Percentiles rank a stretch among this genome's conserved stretches.
These are phyloP conservation scores for Ziziphus jujuba DNA, from an alignment of 306 rosid genomes.

Conservation along the genomic window DNA sequence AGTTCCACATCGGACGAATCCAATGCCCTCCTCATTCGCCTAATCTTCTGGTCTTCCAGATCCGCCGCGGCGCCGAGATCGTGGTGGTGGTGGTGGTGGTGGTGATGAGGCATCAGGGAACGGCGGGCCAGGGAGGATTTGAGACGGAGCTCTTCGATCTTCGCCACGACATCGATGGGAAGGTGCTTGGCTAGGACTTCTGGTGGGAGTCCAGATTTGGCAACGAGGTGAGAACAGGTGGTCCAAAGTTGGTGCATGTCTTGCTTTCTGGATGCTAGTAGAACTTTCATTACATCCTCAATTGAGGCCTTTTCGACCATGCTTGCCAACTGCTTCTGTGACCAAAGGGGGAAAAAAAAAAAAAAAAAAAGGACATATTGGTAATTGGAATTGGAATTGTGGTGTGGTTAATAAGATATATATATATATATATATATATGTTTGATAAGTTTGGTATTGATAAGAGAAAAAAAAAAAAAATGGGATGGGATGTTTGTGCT, in stretches of 20 bases:
- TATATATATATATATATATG: background rate
- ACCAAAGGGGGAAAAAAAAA: too few species aligned
- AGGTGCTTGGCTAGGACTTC: slow-evolving; percentile 91
- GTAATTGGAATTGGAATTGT: slow-evolving; percentile 5
- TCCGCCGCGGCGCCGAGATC: slow-evolving; percentile 64
- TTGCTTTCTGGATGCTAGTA: slow-evolving; percentile 87
- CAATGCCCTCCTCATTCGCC: slow-evolving; percentile 81
- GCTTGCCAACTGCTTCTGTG: slow-evolving; percentile 91
- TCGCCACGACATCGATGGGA: slow-evolving; percentile 78
- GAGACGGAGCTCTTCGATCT: slow-evolving; percentile 92
- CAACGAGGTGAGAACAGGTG: slow-evolving; percentile 89
- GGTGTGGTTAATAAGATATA: background rate
- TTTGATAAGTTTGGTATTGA: background rate
- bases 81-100: slow-evolving; percentile 49
- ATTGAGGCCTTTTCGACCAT: slow-evolving; percentile 97
- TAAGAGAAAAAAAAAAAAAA: slow-evolving; percentile 1
- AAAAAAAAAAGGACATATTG: background rate
- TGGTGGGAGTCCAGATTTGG: slow-evolving; percentile 87
- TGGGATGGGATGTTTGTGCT: slow-evolving; percentile 44
- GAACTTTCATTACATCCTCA: slow-evolving; percentile 96
- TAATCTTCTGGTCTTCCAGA: slow-evolving; percentile 89
- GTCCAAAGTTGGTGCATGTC: slow-evolving; percentile 98
- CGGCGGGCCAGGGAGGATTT: slow-evolving; percentile 79
- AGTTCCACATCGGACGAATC: slow-evolving; percentile 96
- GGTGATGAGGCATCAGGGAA: slow-evolving; percentile 53